Base-by-base conservation (phyloP, 495 filamentous ascomycete species). In the Talaromyces adpressus region DNA sequence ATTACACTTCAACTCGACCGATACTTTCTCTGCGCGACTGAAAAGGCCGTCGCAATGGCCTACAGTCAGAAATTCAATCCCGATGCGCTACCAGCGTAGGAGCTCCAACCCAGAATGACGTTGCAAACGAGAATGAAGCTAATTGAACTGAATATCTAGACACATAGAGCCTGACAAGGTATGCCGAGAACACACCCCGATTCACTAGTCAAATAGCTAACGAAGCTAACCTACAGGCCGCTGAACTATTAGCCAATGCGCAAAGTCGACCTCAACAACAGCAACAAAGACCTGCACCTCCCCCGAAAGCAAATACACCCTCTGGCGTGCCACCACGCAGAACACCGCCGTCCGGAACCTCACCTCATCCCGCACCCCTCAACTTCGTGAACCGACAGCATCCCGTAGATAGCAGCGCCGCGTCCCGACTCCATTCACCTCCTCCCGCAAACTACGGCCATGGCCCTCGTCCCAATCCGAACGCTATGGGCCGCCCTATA, bases 81-180 rank as follows among this genome's bases (percentile, higher is more conserved):
- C n/a, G 95, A 98, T 79, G 91, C 92, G 75, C 86, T 98, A 64
- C 94, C 94, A 74, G 91, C 92, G 89, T 96, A 80, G 85, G 92
- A 87, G 22, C 41, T 51, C 25, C 62, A 49, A 41, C 27, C 39
- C 23, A 16, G 47, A 18, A 3, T 18, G 23, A 34, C 18, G 9
- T 16, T 9, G 27, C 4, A 51, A 39, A 58, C 6, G 6, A 16
- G 8, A 36, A 57, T 18, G 9, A 63, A 32, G 36, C 39, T 39
- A 4, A 57, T 3, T n/a, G n/a, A 59, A 34, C 39, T 63, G 22
- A 61, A 23, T 1, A 52, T 29, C 18, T 45, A 63, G 51, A 14
- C 64, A 61, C 16, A 65, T 51, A 66, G 94, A 98, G 72, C 94
- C 94, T 49, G 94, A 98, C 69, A 89, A 89, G 82, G 92, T 95